A percentile compares a stretch with the other conserved stretches of the same genome.
phyloP scores from a whole-genome alignment of 2,329 filamentous ascomycete species.

The Scytalidium sp. region DNA sequence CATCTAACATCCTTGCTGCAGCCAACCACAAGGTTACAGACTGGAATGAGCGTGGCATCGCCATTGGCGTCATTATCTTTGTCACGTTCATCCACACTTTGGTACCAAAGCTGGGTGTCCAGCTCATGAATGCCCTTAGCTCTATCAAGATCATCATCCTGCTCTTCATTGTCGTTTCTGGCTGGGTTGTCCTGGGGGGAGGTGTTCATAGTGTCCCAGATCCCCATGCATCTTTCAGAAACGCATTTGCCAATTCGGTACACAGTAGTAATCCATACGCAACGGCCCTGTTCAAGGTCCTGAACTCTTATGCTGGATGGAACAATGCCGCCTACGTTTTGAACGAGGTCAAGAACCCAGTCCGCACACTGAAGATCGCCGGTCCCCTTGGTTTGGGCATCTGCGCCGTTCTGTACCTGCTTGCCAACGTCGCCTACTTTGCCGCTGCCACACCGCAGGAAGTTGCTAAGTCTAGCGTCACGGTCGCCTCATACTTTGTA shows the following conservation, averaged over 20 bases:
- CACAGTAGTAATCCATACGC: conserved; percentile 34
- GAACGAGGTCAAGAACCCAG: conserved; percentile 53
- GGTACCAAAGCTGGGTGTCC: conserved; percentile 41
- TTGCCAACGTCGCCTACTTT: conserved; percentile 57
- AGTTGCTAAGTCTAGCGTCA: conserved; percentile 47
- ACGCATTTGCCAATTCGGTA: conserved; percentile 44
- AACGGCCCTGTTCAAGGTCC: conserved; percentile 51
- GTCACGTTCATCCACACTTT: conserved; percentile 45
- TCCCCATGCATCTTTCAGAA: conserved; percentile 40
- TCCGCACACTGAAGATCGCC: conserved; percentile 53
- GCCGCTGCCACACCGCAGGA: conserved; percentile 53
- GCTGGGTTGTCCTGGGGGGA: conserved; percentile 37
- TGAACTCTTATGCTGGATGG: conserved; percentile 52
- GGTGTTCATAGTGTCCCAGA: conserved; percentile 17
- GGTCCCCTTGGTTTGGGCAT: conserved; percentile 49
- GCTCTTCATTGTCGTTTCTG: conserved; percentile 40
- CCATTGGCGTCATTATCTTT: conserved; percentile 40
- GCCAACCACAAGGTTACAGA: conserved; percentile 41
- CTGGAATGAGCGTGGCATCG: conserved; percentile 46
- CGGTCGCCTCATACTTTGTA: conserved; percentile 53
- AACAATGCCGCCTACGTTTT: conserved; percentile 53
- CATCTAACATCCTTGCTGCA: conserved; percentile 46
- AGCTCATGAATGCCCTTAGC: conserved; percentile 43
- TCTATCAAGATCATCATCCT: conserved; percentile 45
- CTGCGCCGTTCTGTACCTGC: conserved; percentile 51